These are phyloP conservation scores for Stephania yunnanensis DNA, from an alignment of 164 flowering plant genomes.

Conservation along the genomic window DNA sequence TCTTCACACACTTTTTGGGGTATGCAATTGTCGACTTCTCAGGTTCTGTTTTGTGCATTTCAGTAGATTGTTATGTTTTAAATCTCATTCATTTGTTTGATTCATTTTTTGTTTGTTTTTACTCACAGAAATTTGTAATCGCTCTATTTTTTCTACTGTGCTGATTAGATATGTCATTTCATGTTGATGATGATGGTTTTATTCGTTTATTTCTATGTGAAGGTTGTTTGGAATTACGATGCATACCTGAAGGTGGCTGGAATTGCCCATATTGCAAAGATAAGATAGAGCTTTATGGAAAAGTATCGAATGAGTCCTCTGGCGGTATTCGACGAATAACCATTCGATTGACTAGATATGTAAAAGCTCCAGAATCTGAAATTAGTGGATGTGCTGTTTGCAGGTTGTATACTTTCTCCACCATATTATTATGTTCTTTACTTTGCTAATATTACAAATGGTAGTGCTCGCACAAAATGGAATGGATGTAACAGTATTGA, in stretches of 20 bases:
- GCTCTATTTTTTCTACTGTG: background rate
- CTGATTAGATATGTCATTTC: background rate
- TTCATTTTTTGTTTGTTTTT: background rate
- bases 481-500: no score
- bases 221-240: conserved; percentile 64
- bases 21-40: background rate
- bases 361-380: conserved; percentile 61
- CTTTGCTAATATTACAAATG: background rate
- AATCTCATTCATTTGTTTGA: background rate
- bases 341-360: conserved; percentile 55
- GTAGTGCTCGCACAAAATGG: no score
- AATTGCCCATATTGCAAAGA: conserved; percentile 63
- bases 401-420: conserved; percentile 38
- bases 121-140: background rate
- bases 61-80: background rate
- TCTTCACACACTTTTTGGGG: background rate
- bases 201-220: conserved; percentile 19
- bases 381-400: conserved; percentile 89
- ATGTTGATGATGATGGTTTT: background rate
- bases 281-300: conserved; percentile 27
- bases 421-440: background rate
- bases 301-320: conserved; percentile 29
- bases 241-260: conserved; percentile 50
- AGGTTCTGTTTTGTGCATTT: background rate
- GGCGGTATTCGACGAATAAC: conserved; percentile 36